Evolutionary conservation across 805 yeast species (phyloP), one percentile per base, ranked within the genome.

Genomic region (Candida rishiriensis): DNA sequence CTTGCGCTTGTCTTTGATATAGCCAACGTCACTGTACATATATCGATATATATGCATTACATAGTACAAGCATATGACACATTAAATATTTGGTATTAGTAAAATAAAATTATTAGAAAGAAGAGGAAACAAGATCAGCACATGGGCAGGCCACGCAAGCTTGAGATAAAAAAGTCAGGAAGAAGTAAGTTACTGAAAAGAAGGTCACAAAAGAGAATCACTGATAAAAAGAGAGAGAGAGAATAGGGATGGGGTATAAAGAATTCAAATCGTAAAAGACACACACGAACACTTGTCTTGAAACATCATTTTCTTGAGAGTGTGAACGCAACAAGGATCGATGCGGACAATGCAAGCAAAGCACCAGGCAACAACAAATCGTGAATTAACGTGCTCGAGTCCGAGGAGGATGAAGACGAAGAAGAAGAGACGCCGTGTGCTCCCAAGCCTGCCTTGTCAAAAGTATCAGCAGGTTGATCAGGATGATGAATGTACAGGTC

Each of bases 401-500:
- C 17, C 34, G 30, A 32, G 43, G n/a, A n/a, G 35, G 42, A 42
- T 6, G 10, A 31, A 16, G 34, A 8, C 7, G 29, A 36, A 36
- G 16, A 16, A 4, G n/a, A 16, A 14, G 11, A 16, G 15, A n/a
- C 21, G 15, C 21, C 36, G 17, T n/a, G 36, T 30, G 45, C 7
- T 7, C 26, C 26, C 26, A 21, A 21, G 7, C 26, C 26, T 21
- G 26, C 26, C 26, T 21, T 21, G 38, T 37, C 17, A 41, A 30
- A 26, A 18, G 61, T 61, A 8, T 41, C 46, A 5, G 55, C 54
- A 5, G 66, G 53, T 41, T 74, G 74, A 52, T 81, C 80, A 0
- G 83, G 78, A 56, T 82, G 83, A 60, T 87, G 95, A 36, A 88
- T 67, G 52, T 72, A 78, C 34, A 88, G 63, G 53, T 87, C 95